Evolutionary conservation across 129 eudicot genomes (phyloP).

Genomic region (sunflower (Helianthus annuus)): DNA sequence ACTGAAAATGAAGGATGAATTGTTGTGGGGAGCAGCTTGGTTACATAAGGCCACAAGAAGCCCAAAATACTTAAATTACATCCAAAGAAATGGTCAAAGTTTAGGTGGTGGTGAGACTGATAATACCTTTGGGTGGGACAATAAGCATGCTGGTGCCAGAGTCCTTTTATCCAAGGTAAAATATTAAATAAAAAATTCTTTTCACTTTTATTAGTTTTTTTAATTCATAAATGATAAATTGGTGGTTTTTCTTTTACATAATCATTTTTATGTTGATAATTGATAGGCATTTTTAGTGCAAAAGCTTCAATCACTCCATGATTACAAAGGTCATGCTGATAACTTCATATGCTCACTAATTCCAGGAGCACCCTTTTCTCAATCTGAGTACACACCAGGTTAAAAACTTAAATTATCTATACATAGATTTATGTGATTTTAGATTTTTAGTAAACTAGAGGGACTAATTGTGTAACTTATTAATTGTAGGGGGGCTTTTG

Average conservation of each 20-base stretch:
- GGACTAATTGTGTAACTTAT: neutral
- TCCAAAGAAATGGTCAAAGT: slow-evolving; percentile 77
- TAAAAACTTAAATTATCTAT: slow-evolving; percentile 13
- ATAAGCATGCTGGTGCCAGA: slow-evolving; percentile 98
- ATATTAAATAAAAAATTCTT: neutral
- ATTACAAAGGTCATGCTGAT: slow-evolving; percentile 96
- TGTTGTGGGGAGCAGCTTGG: slow-evolving; percentile 99
- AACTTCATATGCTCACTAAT: slow-evolving; percentile 87
- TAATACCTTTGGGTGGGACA: slow-evolving; percentile 97
- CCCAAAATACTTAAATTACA: slow-evolving; percentile 72
- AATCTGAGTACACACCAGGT: slow-evolving; percentile 91
- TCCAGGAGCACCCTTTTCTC: slow-evolving; percentile 75
- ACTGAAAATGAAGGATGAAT: slow-evolving; percentile 60
- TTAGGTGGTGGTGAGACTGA: slow-evolving; percentile 90
- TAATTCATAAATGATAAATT: neutral
- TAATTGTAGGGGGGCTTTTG: slow-evolving; percentile 73
- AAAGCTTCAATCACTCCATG: slow-evolving; percentile 82
- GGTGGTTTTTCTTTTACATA: neutral
- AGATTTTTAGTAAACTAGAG: neutral
- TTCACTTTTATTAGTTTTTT: neutral
- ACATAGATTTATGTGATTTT: too few species aligned
- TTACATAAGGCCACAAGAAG: slow-evolving; percentile 86
- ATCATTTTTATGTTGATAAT: neutral
- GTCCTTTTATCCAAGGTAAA: slow-evolving; percentile 89
- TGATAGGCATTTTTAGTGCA: slow-evolving; percentile 87